Base-by-base conservation (phyloP, 225 moss, liverwort and hornwort species). In the Thuidium tamariscinum region DNA sequence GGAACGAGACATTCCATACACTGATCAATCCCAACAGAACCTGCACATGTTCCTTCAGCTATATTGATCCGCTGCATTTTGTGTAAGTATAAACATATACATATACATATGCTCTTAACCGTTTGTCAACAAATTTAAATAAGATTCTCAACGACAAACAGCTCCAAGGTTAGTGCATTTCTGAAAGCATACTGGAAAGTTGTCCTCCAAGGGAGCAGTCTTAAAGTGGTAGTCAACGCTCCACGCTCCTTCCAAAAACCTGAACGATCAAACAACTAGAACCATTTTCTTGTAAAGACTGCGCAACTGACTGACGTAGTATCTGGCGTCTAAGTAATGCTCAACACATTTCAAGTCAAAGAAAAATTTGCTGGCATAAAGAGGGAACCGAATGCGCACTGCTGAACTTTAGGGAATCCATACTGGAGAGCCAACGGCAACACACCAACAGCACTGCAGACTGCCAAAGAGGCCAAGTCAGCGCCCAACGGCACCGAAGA, bases 221-320 rank as follows among this genome's bases (percentile, higher is more conserved):
- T 92, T 95, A 79, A 97, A 99, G 90, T 99, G 99, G 62, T 93
- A 88, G 55, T 99, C 99, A 75, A 99, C 92, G 90, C 96, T 99
- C 99, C 99, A 99, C 41, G 95, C 96, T 88, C 99, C 99, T 91
- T 99, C 95, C 92, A 99, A 87, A 89, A 99, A 99, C 75, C 99
- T 99, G 87, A 85, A 90, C 36, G 25, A 86, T 83, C 83, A 85
- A 67, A 66, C 49, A 21, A 82, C 30, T 49, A 82, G 42, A 87
- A 84, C 64, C 46, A 80, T 62, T 54, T 44, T 27, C 71, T 89
- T 66, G 65, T 59, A 19, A 73, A 36, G 49, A 29, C 44, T 67
- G 13, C 23, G 7, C 60, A 83, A 66, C 20, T 46, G 29, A 42
- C 41, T 68, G 41, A 46, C 5, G 12, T 18, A 62, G 46, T 48